Percentiles rank a stretch among this genome's conserved stretches.
These are phyloP conservation scores for Cladophialophora carrionii DNA, from an alignment of 2,329 filamentous ascomycete genomes.

Conservation along the genomic window DNA sequence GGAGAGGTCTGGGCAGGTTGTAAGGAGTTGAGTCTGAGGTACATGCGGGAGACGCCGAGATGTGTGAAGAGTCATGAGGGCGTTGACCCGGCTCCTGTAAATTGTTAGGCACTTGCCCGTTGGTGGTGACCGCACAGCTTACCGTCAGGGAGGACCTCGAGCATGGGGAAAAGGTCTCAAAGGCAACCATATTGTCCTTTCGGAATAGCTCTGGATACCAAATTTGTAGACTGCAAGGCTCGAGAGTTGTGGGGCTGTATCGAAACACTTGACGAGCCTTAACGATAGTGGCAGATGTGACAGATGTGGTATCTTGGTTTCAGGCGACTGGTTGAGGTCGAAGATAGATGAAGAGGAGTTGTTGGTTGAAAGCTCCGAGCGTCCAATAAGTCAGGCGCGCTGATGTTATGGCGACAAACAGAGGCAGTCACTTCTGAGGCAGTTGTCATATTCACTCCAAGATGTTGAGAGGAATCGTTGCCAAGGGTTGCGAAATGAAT, in stretches of 20 bases:
- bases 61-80: neutral
- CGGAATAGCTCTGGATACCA: neutral
- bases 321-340: neutral
- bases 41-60: neutral
- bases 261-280: neutral
- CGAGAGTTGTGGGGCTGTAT: neutral
- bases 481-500: neutral
- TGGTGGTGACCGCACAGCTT: conserved; percentile 4
- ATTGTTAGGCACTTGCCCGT: conserved; percentile 4
- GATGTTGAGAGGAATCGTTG: neutral
- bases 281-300: neutral
- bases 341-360: neutral
- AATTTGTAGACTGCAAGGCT: neutral
- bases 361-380: neutral
- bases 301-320: neutral
- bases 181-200: neutral
- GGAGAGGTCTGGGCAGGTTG: neutral
- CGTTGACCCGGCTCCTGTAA: conserved; percentile 3
- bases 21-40: neutral
- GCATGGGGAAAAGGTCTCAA: neutral
- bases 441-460: neutral
- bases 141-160: conserved; percentile 8
- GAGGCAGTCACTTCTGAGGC: neutral
- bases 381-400: neutral
- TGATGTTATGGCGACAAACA: neutral